Percentiles rank a stretch among this genome's conserved stretches.
Evolutionary conservation across 169 alveolate genomes (phyloP).

Genomic region (Plasmodium inui): DNA sequence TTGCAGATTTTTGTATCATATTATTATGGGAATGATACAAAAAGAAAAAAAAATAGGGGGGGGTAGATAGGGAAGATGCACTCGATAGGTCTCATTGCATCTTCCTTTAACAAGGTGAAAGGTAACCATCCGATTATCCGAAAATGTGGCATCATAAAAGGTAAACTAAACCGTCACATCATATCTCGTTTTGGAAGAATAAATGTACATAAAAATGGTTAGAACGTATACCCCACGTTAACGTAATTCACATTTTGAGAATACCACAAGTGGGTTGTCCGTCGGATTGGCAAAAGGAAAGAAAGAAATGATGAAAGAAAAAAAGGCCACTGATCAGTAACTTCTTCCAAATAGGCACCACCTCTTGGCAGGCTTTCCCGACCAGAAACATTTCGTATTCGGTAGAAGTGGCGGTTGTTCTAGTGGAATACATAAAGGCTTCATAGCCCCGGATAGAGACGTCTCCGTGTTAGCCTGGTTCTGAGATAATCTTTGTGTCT

Average conservation of each 20-base stretch:
- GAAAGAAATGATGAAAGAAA: background rate
- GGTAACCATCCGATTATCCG: background rate
- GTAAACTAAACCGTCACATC: background rate
- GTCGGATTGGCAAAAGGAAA: background rate
- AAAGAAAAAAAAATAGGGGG: background rate
- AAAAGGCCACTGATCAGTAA: conserved; percentile 84
- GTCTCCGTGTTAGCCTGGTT: conserved; percentile 70
- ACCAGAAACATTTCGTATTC: conserved; percentile 95
- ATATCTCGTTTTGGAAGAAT: background rate
- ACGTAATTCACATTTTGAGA: background rate
- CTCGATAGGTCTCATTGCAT: background rate
- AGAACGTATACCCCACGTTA: background rate
- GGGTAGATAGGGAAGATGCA: background rate
- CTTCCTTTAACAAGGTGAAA: background rate
- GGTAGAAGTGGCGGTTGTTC: conserved; percentile 92
- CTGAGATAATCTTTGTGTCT: conserved; percentile 78
- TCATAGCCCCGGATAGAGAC: conserved; percentile 96
- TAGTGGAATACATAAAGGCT: conserved; percentile 96
- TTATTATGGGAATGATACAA: background rate
- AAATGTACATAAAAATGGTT: conserved; percentile 5
- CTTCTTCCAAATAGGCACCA: conserved; percentile 96
- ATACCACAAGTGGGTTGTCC: background rate
- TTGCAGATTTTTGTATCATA: background rate
- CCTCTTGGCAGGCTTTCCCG: conserved; percentile 95
- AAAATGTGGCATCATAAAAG: background rate